Evolutionary conservation across 768 basidiomycete species (phyloP), one percentile per base, ranked within the genome.

Genomic region (Polyporus arcularius): DNA sequence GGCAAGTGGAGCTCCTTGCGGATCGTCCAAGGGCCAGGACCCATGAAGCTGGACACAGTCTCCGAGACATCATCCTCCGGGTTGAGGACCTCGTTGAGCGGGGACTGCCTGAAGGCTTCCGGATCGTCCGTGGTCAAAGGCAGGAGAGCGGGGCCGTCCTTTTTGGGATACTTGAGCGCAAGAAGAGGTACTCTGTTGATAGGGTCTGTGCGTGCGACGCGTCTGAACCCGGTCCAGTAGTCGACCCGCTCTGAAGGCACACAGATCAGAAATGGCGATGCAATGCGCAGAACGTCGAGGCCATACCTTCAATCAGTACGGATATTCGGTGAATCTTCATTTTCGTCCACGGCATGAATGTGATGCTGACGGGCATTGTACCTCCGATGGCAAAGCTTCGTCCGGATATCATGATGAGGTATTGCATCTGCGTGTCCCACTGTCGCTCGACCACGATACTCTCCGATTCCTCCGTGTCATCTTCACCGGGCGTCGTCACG

Each of bases 391-490:
- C 85, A 73, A 95, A 92, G 61, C 85, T 87, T 61, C 89, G 85
- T 5, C 86, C 88, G 15, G 85, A 81, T 12, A 94, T 75, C 2
- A 86, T 82, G 51, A 97, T 85, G 45, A 89, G 77, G 68, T 96
- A 97, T 58, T 89, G 86, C 65, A 94, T 69, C 70, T 96, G 91
- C 51, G 85, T 82, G 59, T 98, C 96, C 96, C 96, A 99, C 66
- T 89, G 85, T 18, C 92, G 79, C 70, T 96, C 90, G 15, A 98
- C 85, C 51, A 92, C 81, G 53, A 98, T 85, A 65, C 85, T 90
- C 63, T 86, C 86, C 0, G 79, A 81, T 55, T 92, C 93, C 67
- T 97, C 95, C n/a, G 84, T 85, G 65, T 92, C 88, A 53, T 94
- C 92, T 55, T 94, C 93, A 10, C 83, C 82, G 0, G 94, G 93